These are phyloP conservation scores for Hypericum androsaemum DNA, from an alignment of 345 rosid species.

Conservation along the genomic window DNA sequence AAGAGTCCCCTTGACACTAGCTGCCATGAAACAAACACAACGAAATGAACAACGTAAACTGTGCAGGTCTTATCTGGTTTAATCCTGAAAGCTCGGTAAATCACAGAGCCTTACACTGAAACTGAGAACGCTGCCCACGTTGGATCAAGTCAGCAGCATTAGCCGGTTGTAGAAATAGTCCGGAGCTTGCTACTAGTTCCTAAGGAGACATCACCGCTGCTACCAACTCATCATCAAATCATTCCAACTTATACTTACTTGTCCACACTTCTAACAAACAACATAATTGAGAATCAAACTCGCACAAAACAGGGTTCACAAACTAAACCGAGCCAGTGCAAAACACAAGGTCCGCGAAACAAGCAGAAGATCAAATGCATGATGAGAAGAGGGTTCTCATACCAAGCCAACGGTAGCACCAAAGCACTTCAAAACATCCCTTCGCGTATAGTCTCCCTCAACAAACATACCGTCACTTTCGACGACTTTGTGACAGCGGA, in stretches of 20 bases:
- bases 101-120: conserved; percentile 41
- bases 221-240: conserved; percentile 47
- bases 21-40: conserved; percentile 28
- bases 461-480: conserved; percentile 19
- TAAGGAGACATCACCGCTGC: conserved; percentile 47
- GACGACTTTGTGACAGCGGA: conserved; percentile 37
- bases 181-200: conserved; percentile 62
- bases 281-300: background rate
- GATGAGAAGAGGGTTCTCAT: conserved; percentile 9
- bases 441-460: conserved; percentile 31
- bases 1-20: conserved; percentile 48
- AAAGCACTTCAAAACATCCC: conserved; percentile 48
- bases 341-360: background rate
- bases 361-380: background rate
- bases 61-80: conserved; percentile 6
- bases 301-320: too few relatives aligned
- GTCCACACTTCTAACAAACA: background rate
- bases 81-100: background rate
- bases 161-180: conserved; percentile 43
- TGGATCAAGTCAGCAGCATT: conserved; percentile 85
- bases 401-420: conserved; percentile 64
- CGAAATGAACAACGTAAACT: conserved; percentile 4
- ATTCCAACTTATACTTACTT: conserved; percentile 9
- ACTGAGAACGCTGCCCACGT: conserved; percentile 81
- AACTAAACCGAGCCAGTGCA: too few relatives aligned